Base-by-base conservation (phyloP, 129 eudicot species). In the Tagetes patula region DNA sequence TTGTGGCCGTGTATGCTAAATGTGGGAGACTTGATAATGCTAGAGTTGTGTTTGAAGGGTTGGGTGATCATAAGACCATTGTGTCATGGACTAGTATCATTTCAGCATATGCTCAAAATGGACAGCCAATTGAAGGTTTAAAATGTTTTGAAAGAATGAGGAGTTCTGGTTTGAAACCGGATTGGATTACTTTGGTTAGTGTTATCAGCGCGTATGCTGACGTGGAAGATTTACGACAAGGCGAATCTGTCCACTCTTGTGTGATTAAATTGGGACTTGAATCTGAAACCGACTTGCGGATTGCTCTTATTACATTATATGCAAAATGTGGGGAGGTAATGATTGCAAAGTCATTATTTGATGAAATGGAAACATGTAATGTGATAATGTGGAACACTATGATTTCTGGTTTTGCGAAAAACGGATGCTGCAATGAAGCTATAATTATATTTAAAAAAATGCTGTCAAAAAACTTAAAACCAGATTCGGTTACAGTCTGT, bases 391-490 rank as follows among this genome's bases (percentile, higher is more conserved):
- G 89, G 87, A 92, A 89, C 69, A 82, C 90, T 45, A 92, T 92
- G 96, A 92, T 92, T 39, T 93, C 96, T 6, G 95, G 98, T 6
- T 85, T 75, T 75, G 92, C 89, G 4, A 87, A 87, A 77, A 89
- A 82, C 39, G 90, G 95, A 10, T 83, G 36, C 27, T 74, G 86
- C 39, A 82, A 80, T 31, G 89, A 89, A 79, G 95, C 92, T 5
- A 75, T 89, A 20, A 20, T 70, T 13, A 87, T 92, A 69, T 89
- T 92, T 67, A 46, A 69, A 63, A 75, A 70, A 76, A 85, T 92
- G 90, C 36, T 82, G 52, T 54, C 64, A 3, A 87, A 73, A 77
- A 85, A 80, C 7, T 52, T 89, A 38, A 77, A 36, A 69, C 95
- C 96, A 4, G 87, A 92, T 85, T 76, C 84, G 14, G 82, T 85